Evolutionary conservation across 345 rosid species (phyloP).

Genomic region (Eucalyptus erythrocorys): DNA sequence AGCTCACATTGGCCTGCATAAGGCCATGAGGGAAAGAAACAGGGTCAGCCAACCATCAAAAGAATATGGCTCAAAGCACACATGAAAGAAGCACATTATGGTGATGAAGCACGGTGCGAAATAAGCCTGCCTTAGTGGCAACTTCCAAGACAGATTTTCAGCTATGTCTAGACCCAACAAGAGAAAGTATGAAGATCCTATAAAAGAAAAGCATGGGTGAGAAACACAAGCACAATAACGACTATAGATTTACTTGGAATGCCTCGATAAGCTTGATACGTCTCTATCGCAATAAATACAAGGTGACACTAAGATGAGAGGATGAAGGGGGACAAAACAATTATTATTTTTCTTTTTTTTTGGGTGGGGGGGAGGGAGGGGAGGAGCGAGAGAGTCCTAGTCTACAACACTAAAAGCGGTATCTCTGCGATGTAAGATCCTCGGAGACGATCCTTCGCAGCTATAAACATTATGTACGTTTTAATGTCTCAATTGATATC

Average conservation of each 20-base stretch:
- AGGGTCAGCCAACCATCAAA: not conserved
- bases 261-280: not conserved
- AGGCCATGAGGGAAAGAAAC: not conserved
- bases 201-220: not conserved
- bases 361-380: accelerated
- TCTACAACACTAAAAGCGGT: not conserved
- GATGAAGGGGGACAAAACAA: not conserved
- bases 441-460: not conserved
- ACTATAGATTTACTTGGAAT: not conserved
- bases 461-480: not conserved
- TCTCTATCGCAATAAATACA: not conserved
- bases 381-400: too few species aligned
- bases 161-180: not conserved
- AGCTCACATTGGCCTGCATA: constrained; percentile 41
- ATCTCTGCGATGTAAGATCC: not conserved
- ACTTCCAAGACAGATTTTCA: not conserved
- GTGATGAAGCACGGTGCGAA: not conserved
- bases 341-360: not conserved
- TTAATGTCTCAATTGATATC: not conserved
- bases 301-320: not conserved
- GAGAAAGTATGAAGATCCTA: not conserved
- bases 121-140: not conserved
- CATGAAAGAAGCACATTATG: not conserved
- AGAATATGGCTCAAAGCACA: not conserved
- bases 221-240: not conserved